A percentile compares a stretch with the other conserved stretches of the same genome.
Evolutionary conservation across 805 yeast genomes (phyloP).

Genomic region (Suhomyces sp.): DNA sequence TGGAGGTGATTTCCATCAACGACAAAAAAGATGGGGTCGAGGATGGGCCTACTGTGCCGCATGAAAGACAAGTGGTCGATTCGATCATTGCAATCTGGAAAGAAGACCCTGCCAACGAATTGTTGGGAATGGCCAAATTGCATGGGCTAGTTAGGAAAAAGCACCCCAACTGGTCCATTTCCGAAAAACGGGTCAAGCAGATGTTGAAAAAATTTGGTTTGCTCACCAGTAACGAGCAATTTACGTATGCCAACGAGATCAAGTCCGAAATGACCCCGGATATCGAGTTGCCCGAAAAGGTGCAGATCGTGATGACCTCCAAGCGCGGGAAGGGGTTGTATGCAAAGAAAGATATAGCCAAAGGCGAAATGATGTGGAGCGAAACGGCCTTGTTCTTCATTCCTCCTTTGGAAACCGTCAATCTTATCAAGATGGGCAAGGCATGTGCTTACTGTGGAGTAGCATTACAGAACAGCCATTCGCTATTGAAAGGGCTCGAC

Average conservation of each 20-base stretch:
- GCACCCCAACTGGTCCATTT: conserved; percentile 61
- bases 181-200: conserved; percentile 54
- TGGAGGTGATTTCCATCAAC: conserved; percentile 38
- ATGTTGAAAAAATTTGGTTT: conserved; percentile 58
- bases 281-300: conserved; percentile 37
- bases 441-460: conserved; percentile 76
- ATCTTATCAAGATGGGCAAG: conserved; percentile 55
- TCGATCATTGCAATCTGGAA: conserved; percentile 67
- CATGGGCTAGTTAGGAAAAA: conserved; percentile 47
- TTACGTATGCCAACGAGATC: conserved; percentile 54
- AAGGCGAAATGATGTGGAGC: conserved; percentile 57
- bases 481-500: conserved; percentile 50
- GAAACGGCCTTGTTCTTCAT: conserved; percentile 59
- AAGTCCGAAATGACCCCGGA: conserved; percentile 49
- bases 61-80: conserved; percentile 56
- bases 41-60: conserved; percentile 43
- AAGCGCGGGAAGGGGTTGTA: conserved; percentile 61
- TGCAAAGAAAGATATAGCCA: conserved; percentile 45
- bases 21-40: conserved; percentile 22
- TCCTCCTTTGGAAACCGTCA: conserved; percentile 66
- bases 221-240: conserved; percentile 33
- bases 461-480: conserved; percentile 32
- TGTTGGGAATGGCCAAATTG: conserved; percentile 53
- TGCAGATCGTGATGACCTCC: conserved; percentile 48
- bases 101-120: conserved; percentile 60